These are phyloP conservation scores for Melastoma candidum DNA, from an alignment of 441 rosid species.

Conservation along the genomic window DNA sequence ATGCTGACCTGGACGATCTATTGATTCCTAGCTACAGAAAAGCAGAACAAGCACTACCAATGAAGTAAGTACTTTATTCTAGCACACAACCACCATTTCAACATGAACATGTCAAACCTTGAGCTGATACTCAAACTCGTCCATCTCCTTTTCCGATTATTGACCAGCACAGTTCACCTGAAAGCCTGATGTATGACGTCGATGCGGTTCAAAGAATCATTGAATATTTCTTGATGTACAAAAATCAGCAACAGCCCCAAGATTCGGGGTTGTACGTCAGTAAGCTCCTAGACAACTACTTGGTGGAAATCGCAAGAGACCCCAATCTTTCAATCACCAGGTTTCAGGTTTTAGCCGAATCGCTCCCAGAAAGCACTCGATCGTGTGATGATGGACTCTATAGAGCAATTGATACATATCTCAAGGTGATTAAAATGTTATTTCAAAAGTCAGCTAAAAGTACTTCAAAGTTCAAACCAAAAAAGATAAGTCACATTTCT, in stretches of 20 bases:
- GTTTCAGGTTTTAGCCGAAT: conserved; percentile 71
- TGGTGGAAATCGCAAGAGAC: conserved; percentile 68
- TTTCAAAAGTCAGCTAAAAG: conserved; percentile 3
- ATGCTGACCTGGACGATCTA: conserved; percentile 57
- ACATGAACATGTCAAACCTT: neutral
- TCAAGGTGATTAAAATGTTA: conserved; percentile 42
- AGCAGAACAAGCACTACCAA: conserved; percentile 38
- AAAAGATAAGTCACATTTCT: neutral
- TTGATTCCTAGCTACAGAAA: conserved; percentile 61
- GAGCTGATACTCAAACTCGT: neutral
- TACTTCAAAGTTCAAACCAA: conserved; percentile 4
- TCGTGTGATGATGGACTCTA: conserved; percentile 77
- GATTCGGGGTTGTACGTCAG: conserved; percentile 38
- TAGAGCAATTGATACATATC: conserved; percentile 80
- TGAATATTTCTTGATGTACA: conserved; percentile 70
- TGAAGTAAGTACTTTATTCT: conserved; percentile 33
- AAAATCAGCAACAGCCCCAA: conserved; percentile 43
- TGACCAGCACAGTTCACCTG: conserved; percentile 35
- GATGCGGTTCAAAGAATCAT: conserved; percentile 64
- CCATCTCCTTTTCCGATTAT: neutral
- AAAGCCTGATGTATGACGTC: conserved; percentile 48
- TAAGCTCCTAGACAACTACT: conserved; percentile 62
- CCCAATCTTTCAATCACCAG: conserved; percentile 59
- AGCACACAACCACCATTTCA: neutral
- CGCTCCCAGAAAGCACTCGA: conserved; percentile 53